Evolutionary conservation across 2,329 filamentous ascomycete genomes (phyloP), one percentile per base, ranked within the genome.

Genomic region (Colletotrichum sp.): DNA sequence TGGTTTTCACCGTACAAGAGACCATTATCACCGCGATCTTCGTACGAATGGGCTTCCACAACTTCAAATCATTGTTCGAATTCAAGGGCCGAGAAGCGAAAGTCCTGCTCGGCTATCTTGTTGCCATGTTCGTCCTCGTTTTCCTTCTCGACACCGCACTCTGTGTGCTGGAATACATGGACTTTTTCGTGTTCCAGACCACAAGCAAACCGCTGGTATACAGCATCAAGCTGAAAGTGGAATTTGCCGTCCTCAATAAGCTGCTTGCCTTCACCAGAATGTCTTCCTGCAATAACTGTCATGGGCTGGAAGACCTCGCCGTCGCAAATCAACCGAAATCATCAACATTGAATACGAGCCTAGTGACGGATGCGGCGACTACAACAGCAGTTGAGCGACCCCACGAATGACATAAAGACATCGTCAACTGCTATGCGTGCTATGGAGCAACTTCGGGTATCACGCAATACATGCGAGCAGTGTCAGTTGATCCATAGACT

Each of bases 1-100:
- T 88, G 9, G 84, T 89, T 5, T 91, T 92, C 79, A 90, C 88
- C 78, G 69, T 91, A 15, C 90, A 92, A 79, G 90, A 92, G 72
- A 85, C 88, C 68, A 84, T 90, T 76, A 86, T 91, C 57, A 91
- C 89, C 1, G 83, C 84, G 2, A 75, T 78, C 2, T 73, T 77
- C 5, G 71, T 73, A 12, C 86, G 85, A 78, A 86, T 89, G 76
- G 89, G 88, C 1, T 72, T 68, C 8, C 68, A 60, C n/a, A 75
- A 72, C 39, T 72, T 75, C 39, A 72, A 63, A 36, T 63, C 62
- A 6, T 70, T 75, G 3, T 75, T 75, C 72, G 69, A 75, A 18
- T 75, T 75, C 68, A 75, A 75, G 18, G 72, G 68, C 2, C 8
- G 63, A 3, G 72, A 72, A 21, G 72, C 68, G 6, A 62, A 65